These are phyloP conservation scores for Fusarium verrucosum DNA, from an alignment of 2,329 filamentous ascomycete species.

Conservation along the genomic window DNA sequence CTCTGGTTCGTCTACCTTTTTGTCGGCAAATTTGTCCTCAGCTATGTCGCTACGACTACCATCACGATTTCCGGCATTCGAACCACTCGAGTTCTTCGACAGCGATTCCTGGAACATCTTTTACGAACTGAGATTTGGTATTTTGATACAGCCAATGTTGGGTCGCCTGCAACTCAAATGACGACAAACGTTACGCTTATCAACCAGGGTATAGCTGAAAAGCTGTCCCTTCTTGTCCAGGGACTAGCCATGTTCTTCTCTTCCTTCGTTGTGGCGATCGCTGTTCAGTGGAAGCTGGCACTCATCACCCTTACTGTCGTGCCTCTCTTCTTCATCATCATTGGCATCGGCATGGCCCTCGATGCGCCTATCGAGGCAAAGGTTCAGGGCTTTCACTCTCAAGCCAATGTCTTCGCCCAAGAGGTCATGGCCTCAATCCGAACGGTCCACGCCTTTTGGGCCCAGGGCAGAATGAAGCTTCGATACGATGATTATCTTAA, in stretches of 20 bases:
- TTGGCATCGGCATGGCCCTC: conserved; percentile 37
- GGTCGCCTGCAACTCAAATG: conserved; percentile 44
- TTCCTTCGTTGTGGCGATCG: conserved; percentile 51
- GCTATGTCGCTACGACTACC: conserved; percentile 9
- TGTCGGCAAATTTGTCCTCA: conserved; percentile 21
- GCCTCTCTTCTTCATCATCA: conserved; percentile 43
- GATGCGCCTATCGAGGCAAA: conserved; percentile 46
- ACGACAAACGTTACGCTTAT: conserved; percentile 52
- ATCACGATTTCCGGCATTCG: conserved; percentile 23
- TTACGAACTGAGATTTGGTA: conserved; percentile 32
- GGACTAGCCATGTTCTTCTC: conserved; percentile 50
- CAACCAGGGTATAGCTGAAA: conserved; percentile 52
- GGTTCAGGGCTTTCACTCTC: conserved; percentile 45
- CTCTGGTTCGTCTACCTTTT: conserved; percentile 35
- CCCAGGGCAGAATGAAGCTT: conserved; percentile 47
- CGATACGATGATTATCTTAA: conserved; percentile 51
- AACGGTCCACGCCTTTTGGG: conserved; percentile 57
- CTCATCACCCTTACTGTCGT: conserved; percentile 50
- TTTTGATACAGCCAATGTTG: conserved; percentile 23
- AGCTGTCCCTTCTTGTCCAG: conserved; percentile 51
- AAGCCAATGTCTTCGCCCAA: conserved; percentile 48
- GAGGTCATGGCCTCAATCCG: conserved; percentile 50
- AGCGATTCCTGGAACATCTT: conserved; percentile 14
- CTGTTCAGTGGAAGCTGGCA: conserved; percentile 54
- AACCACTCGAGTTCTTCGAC: conserved; percentile 25